phyloP scores from a whole-genome alignment of 1,139 yeast species.

The Debaryomyces psychrophilus region DNA sequence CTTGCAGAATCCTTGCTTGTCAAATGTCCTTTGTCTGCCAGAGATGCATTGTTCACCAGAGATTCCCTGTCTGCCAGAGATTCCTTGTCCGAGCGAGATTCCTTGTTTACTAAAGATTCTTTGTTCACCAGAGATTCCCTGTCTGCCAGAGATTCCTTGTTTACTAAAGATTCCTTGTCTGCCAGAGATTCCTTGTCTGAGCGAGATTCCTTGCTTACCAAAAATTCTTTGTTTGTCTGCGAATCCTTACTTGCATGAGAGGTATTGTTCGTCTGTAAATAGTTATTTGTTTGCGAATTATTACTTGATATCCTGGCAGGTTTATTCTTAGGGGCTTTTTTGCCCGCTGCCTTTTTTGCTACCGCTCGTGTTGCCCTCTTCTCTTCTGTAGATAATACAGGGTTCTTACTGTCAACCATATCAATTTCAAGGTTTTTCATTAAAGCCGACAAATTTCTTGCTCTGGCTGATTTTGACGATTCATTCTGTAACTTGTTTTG shows the following conservation, averaged over 20 bases:
- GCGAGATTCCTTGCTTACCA: no score
- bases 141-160: no score
- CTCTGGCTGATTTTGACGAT: not conserved
- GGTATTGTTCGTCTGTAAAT: no score
- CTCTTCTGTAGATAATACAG: conserved; percentile 8
- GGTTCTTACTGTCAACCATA: conserved; percentile 23
- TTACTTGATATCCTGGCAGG: not conserved
- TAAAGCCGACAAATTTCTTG: conserved; percentile 12
- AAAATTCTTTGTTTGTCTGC: no score
- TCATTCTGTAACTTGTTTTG: conserved; percentile 15
- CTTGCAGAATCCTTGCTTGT: not conserved
- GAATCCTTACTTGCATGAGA: no score
- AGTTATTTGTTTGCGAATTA: no score
- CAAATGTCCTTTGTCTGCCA: not conserved
- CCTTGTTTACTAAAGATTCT: no score
- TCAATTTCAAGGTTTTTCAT: conserved; percentile 26
- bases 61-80: not conserved
- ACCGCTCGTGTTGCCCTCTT: conserved; percentile 5
- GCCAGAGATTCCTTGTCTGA: no score
- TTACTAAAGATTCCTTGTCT: no score
- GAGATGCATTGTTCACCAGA: not conserved
- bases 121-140: no score
- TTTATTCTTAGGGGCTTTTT: not conserved
- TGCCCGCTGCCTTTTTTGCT: not conserved
- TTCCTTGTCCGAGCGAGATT: no score